Evolutionary conservation across 441 rosid species (phyloP).

Genomic region (Sinapis alba): DNA sequence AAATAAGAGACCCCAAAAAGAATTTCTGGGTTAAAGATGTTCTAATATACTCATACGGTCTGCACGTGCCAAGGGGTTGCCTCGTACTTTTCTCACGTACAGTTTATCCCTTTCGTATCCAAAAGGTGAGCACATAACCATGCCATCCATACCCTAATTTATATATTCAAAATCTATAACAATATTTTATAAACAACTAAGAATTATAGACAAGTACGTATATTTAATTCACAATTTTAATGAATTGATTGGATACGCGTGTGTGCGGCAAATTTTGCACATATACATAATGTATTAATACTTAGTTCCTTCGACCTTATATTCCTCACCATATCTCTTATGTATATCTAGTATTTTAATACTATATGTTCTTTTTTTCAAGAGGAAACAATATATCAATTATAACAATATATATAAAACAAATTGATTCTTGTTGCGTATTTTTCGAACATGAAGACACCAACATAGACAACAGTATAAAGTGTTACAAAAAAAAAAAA

Average conservation of each 20-base stretch:
- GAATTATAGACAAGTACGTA: neutral
- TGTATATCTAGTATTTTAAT: neutral
- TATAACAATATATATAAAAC: neutral
- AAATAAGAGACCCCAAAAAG: too few species aligned
- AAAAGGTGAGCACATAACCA: constrained; percentile 33
- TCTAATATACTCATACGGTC: constrained; percentile 18
- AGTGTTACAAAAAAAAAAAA: too few species aligned
- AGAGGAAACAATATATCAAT: neutral
- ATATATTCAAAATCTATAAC: neutral
- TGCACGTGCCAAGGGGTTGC: constrained; percentile 36
- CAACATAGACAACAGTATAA: neutral
- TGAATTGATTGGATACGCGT: neutral
- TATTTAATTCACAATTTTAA: neutral
- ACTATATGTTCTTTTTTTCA: neutral
- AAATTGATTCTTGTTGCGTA: neutral
- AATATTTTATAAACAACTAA: constrained; percentile 2
- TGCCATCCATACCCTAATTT: constrained; percentile 2
- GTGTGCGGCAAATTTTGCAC: neutral
- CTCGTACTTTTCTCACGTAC: constrained; percentile 19
- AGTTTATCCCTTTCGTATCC: constrained; percentile 30
- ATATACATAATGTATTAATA: neutral
- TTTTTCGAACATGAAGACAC: neutral
- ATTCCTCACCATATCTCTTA: neutral
- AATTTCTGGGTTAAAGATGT: too few species aligned
- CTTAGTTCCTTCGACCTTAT: neutral